These are phyloP conservation scores for Daldinia sp. DNA, from an alignment of 2,329 filamentous ascomycete genomes.

Conservation along the genomic window DNA sequence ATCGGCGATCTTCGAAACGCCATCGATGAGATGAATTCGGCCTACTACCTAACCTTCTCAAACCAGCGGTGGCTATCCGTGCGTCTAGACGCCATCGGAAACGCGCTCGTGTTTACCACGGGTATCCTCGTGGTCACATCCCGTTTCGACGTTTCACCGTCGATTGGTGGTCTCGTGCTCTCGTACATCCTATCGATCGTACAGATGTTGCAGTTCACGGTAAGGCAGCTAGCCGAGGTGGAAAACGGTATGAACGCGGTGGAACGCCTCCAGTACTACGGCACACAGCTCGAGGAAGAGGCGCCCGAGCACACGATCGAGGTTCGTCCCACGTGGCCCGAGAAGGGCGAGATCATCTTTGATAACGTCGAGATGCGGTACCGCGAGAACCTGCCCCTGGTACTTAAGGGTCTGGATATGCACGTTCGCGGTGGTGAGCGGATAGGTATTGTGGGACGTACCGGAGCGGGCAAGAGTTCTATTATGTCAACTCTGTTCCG, in stretches of 20 bases:
- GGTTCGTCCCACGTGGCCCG: conserved; percentile 81
- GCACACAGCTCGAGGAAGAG: conserved; percentile 85
- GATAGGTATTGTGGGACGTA: conserved; percentile 82
- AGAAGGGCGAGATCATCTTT: conserved; percentile 82
- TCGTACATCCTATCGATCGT: conserved; percentile 94
- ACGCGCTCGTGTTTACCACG: conserved; percentile 83
- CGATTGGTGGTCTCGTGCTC: conserved; percentile 85
- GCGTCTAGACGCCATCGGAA: conserved; percentile 85
- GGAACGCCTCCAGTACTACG: conserved; percentile 91
- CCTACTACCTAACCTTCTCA: conserved; percentile 93
- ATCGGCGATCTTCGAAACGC: conserved; percentile 71
- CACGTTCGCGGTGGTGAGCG: conserved; percentile 79
- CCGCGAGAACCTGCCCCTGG: conserved; percentile 73
- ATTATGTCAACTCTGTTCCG: conserved; percentile 87
- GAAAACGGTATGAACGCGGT: conserved; percentile 99
- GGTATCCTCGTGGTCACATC: conserved; percentile 93
- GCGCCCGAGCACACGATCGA: conserved; percentile 81
- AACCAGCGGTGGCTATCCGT: conserved; percentile 94
- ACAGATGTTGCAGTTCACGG: conserved; percentile 95
- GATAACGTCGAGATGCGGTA: conserved; percentile 82
- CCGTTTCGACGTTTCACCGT: conserved; percentile 83
- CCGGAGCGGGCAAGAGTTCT: conserved; percentile 82
- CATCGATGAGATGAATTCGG: conserved; percentile 91
- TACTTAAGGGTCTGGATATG: conserved; percentile 75
- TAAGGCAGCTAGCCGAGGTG: conserved; percentile 91